Evolutionary conservation across 257 asterid species (phyloP).

Genomic region (Przewalskia tangutica): DNA sequence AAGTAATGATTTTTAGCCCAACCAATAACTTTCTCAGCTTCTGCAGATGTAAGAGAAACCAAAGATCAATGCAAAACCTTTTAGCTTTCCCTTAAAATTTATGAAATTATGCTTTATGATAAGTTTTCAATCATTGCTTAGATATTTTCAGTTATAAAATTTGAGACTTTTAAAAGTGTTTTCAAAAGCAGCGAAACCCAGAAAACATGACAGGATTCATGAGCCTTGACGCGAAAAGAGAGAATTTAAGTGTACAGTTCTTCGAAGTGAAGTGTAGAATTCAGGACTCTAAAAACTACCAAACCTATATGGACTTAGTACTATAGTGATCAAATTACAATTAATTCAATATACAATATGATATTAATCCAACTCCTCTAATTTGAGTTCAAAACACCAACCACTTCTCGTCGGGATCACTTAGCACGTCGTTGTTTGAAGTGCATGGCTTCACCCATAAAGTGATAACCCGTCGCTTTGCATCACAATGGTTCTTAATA

Average conservation of each 20-base stretch:
- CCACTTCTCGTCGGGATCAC: not conserved
- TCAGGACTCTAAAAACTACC: not conserved
- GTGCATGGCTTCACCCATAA: not conserved
- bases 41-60: constrained; percentile 29
- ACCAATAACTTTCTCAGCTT: constrained; percentile 86
- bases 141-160: not conserved
- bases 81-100: not conserved
- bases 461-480: not conserved
- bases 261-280: not conserved
- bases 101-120: not conserved
- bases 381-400: not conserved
- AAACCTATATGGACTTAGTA: not conserved
- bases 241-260: not conserved
- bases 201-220: not conserved
- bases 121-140: not conserved
- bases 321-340: not conserved
- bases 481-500: not conserved
- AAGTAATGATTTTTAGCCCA: constrained; percentile 96
- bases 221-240: not conserved
- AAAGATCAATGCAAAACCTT: not conserved
- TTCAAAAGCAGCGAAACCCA: not conserved
- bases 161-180: not conserved
- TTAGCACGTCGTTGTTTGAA: not conserved
- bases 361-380: not conserved
- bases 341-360: not conserved